Conservation (phyloP, 352 stramenopile genomes). For the Phytophthora capsici region DNA sequence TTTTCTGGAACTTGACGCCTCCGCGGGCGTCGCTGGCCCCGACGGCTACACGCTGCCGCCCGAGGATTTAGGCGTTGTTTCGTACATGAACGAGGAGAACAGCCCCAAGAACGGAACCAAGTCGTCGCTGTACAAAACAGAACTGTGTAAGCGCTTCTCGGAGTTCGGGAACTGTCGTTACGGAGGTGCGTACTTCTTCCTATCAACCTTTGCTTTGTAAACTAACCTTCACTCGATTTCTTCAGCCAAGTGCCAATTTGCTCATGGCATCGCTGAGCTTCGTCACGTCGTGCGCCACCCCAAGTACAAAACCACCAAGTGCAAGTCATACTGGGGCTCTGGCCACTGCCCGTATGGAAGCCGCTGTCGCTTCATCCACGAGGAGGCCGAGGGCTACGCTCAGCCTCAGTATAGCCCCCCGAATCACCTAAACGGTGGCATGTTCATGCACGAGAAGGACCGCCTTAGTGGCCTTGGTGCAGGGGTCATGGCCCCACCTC, state of each 20-base stretch:
- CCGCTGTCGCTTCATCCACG: constrained; percentile 90
- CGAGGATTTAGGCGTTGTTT: constrained; percentile 46
- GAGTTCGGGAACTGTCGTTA: constrained; percentile 90
- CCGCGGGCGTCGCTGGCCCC: constrained; percentile 22
- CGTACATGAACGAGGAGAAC: constrained; percentile 83
- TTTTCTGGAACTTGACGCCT: constrained; percentile 74
- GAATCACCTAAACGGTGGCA: constrained; percentile 39
- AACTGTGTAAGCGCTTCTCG: constrained; percentile 88
- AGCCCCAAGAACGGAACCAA: constrained; percentile 87
- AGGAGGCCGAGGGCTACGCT: constrained; percentile 70
- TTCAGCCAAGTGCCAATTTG: constrained; percentile 88
- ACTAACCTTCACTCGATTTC: constrained; percentile 10
- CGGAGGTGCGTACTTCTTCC: constrained; percentile 52
- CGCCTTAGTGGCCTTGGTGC: constrained; percentile 28
- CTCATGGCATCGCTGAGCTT: constrained; percentile 79
- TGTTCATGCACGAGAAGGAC: constrained; percentile 74
- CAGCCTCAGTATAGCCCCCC: constrained; percentile 63
- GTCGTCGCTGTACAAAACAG: constrained; percentile 89
- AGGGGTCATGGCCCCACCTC: constrained; percentile 38
- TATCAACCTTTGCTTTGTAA: background rate
- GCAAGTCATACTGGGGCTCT: constrained; percentile 92
- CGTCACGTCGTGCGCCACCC: constrained; percentile 87
- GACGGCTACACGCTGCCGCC: constrained; percentile 54
- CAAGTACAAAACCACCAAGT: constrained; percentile 94
- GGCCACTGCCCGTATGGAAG: constrained; percentile 88